These are phyloP conservation scores for Tetrapisispora phaffii DNA, from an alignment of 805 yeast genomes.

Conservation along the genomic window DNA sequence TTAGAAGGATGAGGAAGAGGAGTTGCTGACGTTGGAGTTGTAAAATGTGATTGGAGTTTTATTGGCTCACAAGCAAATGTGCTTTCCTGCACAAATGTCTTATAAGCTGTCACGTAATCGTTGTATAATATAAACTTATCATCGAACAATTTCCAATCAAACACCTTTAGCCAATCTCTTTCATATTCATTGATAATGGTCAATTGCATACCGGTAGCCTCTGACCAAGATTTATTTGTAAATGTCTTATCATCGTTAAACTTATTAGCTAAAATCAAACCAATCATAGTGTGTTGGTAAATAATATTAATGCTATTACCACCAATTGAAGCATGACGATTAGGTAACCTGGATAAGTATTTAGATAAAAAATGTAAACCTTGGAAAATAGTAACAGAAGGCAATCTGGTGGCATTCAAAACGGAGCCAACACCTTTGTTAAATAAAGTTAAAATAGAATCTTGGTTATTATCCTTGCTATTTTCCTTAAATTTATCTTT, in stretches of 20 bases:
- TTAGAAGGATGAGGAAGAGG: background rate
- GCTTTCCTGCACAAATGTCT: constrained; percentile 16
- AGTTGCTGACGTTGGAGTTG: constrained; percentile 8
- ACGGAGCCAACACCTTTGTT: constrained; percentile 55
- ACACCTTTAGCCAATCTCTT: constrained; percentile 52
- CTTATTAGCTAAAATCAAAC: constrained; percentile 81
- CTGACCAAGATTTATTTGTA: constrained; percentile 90
- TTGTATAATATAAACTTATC: constrained; percentile 22
- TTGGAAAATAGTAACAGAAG: constrained; percentile 69
- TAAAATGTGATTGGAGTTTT: constrained; percentile 6
- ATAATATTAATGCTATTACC: constrained; percentile 31
- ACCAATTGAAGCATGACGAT: constrained; percentile 25
- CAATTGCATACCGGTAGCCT: constrained; percentile 78
- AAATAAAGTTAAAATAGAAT: constrained; percentile 32
- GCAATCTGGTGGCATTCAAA: constrained; percentile 77
- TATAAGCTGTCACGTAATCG: constrained; percentile 19
- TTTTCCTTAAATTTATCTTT: constrained; percentile 3
- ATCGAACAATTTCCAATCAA: constrained; percentile 50
- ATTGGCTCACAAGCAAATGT: constrained; percentile 8
- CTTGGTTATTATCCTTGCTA: constrained; percentile 22
- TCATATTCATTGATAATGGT: constrained; percentile 55
- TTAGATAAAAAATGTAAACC: constrained; percentile 73
- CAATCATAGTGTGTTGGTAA: constrained; percentile 50
- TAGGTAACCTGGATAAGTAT: constrained; percentile 35
- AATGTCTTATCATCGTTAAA: constrained; percentile 95